Evolutionary conservation across 1,284 basidiomycete genomes (phyloP), one percentile per base, ranked within the genome.

Genomic region (Puccinia hordei): DNA sequence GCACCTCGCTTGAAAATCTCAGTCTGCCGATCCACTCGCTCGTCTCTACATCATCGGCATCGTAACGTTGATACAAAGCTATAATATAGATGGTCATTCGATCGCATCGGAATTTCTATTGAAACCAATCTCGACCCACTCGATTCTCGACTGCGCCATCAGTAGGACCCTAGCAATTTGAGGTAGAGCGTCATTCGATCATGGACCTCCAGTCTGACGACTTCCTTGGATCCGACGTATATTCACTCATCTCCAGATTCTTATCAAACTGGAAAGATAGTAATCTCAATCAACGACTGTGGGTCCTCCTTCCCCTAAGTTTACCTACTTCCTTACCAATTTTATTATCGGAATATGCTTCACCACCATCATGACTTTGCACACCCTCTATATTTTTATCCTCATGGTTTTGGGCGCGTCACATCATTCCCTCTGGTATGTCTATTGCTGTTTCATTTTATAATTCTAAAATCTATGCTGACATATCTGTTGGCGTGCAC

Each of bases 261-360:
- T 24, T 51, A 69, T 49, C 44, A 49, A 51, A 46, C 4, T 69
- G 41, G 66, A 46, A 69, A 49, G 66, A 69, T 51, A 69, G 10
- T 24, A 46, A 46, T 69, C 66, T 69, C 30, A 51, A 51, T 30
- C 41, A 69, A 69, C 66, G 66, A 19, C 49, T 69, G 66, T 69
- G 44, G 44, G 66, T 69, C 65, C 24, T 44, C n/a, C 63, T 66
- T 24, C 63, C 63, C 51, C 66, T 51, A 46, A 44, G 27, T 30
- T 51, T 69, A 49, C 44, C 38, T 65, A 38, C 33, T 41, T 41
- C n/a, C 24, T 49, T 33, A 10, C 41, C 35, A 69, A 49, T 30
- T 33, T 17, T 17, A 38, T 46, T 38, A 68, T 41, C 38, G 19
- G 38, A 12, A 46, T 35, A 38, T n/a, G 22, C 38, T 24, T 68